These are phyloP conservation scores for Paraconiothyrium sp. DNA, from an alignment of 2,329 filamentous ascomycete genomes.

Conservation along the genomic window DNA sequence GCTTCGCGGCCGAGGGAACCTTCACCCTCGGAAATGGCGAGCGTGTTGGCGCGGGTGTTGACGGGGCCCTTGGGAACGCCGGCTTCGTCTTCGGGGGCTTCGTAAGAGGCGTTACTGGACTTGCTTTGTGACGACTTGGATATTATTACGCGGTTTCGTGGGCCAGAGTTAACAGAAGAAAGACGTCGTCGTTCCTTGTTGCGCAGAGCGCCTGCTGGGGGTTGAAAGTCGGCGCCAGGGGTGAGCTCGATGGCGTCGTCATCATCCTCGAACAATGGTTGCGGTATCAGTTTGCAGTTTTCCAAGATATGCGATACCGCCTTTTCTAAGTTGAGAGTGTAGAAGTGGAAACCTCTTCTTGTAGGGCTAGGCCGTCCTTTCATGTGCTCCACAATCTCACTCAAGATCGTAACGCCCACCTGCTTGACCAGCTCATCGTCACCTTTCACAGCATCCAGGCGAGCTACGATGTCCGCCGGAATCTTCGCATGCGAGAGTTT, in stretches of 20 bases:
- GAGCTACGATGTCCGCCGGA: constrained; percentile 73
- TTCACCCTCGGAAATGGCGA: constrained; percentile 94
- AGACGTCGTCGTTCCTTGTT: constrained; percentile 65
- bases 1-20: constrained; percentile 90
- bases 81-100: constrained; percentile 79
- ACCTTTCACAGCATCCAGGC: constrained; percentile 76
- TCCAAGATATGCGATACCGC: constrained; percentile 93
- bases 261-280: constrained; percentile 49
- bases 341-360: constrained; percentile 87
- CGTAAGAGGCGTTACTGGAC: constrained; percentile 60
- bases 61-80: constrained; percentile 76
- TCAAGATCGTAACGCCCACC: constrained; percentile 82
- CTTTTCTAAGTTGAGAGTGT: constrained; percentile 96
- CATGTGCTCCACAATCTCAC: constrained; percentile 83
- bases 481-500: constrained; percentile 92
- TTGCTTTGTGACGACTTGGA: constrained; percentile 67
- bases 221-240: constrained; percentile 46
- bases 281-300: constrained; percentile 81
- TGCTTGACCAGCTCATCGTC: constrained; percentile 85
- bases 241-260: constrained; percentile 61
- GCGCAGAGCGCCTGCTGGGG: constrained; percentile 34
- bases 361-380: constrained; percentile 64
- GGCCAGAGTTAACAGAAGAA: constrained; percentile 83
- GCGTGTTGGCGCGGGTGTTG: constrained; percentile 82
- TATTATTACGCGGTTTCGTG: constrained; percentile 88